Evolutionary conservation across 2,329 filamentous ascomycete species (phyloP).

Genomic region (Epichloe festucae): DNA sequence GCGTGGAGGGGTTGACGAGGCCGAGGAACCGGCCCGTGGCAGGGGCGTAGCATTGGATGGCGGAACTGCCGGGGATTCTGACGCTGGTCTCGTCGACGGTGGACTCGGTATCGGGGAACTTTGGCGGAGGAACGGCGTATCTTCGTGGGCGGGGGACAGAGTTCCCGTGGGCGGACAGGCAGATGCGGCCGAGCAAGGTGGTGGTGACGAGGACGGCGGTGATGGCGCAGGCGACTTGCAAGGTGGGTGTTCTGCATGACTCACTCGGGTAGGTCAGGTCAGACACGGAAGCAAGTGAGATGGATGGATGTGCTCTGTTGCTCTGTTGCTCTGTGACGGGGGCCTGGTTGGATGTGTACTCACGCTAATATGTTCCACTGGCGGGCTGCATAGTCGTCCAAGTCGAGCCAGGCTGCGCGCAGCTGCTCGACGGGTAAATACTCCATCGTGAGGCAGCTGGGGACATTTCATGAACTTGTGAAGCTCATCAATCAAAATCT

Average conservation of each 20-base stretch:
- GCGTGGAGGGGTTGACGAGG: constrained; percentile 61
- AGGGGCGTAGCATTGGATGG: constrained; percentile 77
- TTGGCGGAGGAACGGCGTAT: constrained; percentile 51
- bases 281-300: background rate
- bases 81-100: constrained; percentile 47
- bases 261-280: too few relatives aligned
- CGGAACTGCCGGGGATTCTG: constrained; percentile 50
- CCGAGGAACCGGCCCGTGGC: constrained; percentile 80
- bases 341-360: background rate
- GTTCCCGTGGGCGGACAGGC: constrained; percentile 9
- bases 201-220: constrained; percentile 17
- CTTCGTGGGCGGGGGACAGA: constrained; percentile 31
- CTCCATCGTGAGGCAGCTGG: background rate
- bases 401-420: constrained; percentile 3
- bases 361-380: constrained; percentile 6
- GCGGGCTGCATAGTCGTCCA: constrained; percentile 1
- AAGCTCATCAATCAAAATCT: background rate
- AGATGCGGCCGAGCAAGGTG: constrained; percentile 17
- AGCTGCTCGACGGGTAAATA: background rate
- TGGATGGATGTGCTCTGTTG: too few relatives aligned
- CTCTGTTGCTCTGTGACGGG: background rate
- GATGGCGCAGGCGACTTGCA: constrained; percentile 14
- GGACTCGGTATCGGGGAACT: constrained; percentile 39
- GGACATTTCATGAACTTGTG: too few relatives aligned
- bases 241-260: constrained; percentile 11